phyloP scores from a whole-genome alignment of 345 rosid species.

The Excoecaria cochinchinensis region DNA sequence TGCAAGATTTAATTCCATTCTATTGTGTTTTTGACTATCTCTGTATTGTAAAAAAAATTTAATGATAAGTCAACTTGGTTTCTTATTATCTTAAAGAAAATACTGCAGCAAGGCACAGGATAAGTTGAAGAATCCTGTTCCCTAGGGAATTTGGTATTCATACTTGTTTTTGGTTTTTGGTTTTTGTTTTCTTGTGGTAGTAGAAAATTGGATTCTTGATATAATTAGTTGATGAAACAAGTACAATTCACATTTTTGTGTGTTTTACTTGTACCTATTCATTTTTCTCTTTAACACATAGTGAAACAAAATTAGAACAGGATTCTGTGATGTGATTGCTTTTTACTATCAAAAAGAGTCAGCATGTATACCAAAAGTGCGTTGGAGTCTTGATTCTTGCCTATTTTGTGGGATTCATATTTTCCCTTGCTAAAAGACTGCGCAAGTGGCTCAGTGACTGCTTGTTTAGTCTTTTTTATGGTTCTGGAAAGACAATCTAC shows the following conservation, averaged over 20 bases:
- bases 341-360: too few relatives aligned
- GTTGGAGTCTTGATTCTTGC: neutral
- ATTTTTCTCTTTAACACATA: neutral
- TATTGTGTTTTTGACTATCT: neutral
- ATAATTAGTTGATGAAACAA: too few relatives aligned
- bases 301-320: neutral
- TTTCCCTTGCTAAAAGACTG: neutral
- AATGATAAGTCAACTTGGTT: neutral
- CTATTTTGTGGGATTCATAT: neutral
- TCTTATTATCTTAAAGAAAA: neutral
- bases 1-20: neutral
- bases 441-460: too few relatives aligned
- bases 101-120: neutral
- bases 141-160: neutral
- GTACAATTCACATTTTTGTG: too few relatives aligned
- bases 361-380: too few relatives aligned
- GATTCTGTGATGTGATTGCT: neutral
- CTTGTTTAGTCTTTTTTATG: neutral
- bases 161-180: too few relatives aligned
- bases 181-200: too few relatives aligned
- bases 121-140: neutral
- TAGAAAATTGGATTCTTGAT: too few relatives aligned
- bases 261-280: neutral
- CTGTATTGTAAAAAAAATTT: neutral
- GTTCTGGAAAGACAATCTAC: neutral